Base-by-base conservation (phyloP, 108 stramenopile genomes). In the Nitzschia putrida region DNA sequence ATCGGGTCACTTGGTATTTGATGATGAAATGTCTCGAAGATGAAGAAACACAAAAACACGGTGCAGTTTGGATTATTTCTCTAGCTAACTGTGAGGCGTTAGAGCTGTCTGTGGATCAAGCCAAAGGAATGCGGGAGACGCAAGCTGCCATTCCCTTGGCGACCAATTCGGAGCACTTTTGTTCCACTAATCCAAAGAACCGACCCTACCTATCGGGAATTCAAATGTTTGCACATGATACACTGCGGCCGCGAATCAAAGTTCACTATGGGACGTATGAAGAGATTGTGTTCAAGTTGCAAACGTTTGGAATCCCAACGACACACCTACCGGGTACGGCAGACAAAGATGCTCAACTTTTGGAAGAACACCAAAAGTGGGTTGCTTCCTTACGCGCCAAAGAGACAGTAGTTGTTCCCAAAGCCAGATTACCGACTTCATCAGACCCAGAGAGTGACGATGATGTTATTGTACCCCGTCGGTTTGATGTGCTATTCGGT, bases 301-400 rank as follows among this genome's bases (percentile, higher is more conserved):
- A 72, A 43, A 72, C 71, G 37, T 72, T 42, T 55, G 71, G 71
- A 14, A 72, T 72, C 20, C 61, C 49, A 16, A 53, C 53, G n/a
- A n/a, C n/a, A n/a, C n/a, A n/a, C n/a, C n/a, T n/a, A n/a, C n/a
- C n/a, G n/a, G n/a, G n/a, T n/a, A n/a, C n/a, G n/a, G n/a, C n/a
- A n/a, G n/a, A n/a, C n/a, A n/a, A n/a, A n/a, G n/a, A n/a, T n/a
- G n/a, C n/a, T n/a, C n/a, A n/a, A n/a, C n/a, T n/a, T n/a, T n/a
- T n/a, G n/a, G n/a, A n/a, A n/a, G n/a, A n/a, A n/a, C n/a, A n/a
- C n/a, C n/a, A n/a, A n/a, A n/a, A n/a, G n/a, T n/a, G n/a, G n/a
- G n/a, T n/a, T n/a, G n/a, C n/a, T n/a, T n/a, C n/a, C n/a, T n/a
- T n/a, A n/a, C n/a, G n/a, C n/a, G n/a, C n/a, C n/a, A n/a, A n/a